A percentile compares a stretch with the other conserved stretches of the same genome.
These are phyloP conservation scores for Venturia aucupariae DNA, from an alignment of 2,329 filamentous ascomycete genomes.

Conservation along the genomic window DNA sequence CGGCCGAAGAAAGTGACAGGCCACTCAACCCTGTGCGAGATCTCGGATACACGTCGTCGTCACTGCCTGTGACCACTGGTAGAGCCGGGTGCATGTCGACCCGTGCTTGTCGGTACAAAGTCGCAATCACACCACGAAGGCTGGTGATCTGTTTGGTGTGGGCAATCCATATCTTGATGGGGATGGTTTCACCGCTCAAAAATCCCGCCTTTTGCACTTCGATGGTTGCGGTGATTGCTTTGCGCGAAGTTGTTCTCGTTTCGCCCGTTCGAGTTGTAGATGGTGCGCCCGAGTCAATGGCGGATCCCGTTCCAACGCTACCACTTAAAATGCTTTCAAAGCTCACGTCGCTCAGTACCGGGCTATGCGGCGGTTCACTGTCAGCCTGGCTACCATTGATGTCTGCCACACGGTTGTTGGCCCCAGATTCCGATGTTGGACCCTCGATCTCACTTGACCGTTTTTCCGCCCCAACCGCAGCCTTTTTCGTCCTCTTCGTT, in stretches of 20 bases:
- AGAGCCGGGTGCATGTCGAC: constrained; percentile 70
- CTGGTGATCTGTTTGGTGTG: constrained; percentile 88
- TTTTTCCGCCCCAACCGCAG: constrained; percentile 2
- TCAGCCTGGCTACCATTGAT: constrained; percentile 18
- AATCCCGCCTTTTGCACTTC: constrained; percentile 76
- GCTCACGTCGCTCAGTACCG: constrained; percentile 39
- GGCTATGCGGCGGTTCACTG: constrained; percentile 30
- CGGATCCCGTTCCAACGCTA: constrained; percentile 44
- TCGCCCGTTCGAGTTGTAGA: constrained; percentile 34
- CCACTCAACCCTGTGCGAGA: constrained; percentile 81
- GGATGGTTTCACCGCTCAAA: constrained; percentile 73
- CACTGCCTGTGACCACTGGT: constrained; percentile 50
- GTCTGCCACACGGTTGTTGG: neutral
- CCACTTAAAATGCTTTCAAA: constrained; percentile 49
- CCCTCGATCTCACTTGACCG: neutral
- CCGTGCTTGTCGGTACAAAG: constrained; percentile 79
- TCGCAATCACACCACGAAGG: constrained; percentile 85
- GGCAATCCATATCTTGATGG: constrained; percentile 70
- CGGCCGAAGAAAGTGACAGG: constrained; percentile 74
- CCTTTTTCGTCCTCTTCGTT: constrained; percentile 43
- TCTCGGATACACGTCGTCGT: constrained; percentile 77
- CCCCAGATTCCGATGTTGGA: constrained; percentile 9
- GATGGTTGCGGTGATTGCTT: constrained; percentile 70
- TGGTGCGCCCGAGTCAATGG: constrained; percentile 32
- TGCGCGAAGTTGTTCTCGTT: constrained; percentile 47